phyloP scores from a whole-genome alignment of 768 basidiomycete species.

The Mycena vulgaris region DNA sequence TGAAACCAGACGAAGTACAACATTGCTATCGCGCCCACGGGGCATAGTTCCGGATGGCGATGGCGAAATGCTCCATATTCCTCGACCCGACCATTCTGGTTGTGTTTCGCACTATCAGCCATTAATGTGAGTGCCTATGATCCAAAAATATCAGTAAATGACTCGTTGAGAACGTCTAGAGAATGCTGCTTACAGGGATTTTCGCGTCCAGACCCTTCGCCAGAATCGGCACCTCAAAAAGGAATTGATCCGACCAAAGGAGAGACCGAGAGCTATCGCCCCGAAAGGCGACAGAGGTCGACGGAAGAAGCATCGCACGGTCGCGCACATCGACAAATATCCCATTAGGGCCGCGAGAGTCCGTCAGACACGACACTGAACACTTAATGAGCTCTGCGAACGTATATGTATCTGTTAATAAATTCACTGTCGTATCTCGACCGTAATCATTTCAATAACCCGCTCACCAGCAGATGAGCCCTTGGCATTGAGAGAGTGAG shows the following conservation, averaged over 20 bases:
- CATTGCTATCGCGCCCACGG: slow-evolving; percentile 27
- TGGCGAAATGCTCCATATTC: slow-evolving; percentile 47
- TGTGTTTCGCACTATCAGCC: slow-evolving; percentile 20
- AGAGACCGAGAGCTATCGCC: slow-evolving; percentile 47
- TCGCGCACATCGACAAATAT: slow-evolving; percentile 39
- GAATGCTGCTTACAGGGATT: slow-evolving; percentile 33
- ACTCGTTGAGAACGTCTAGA: no score
- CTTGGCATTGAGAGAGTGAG: slow-evolving; percentile 9
- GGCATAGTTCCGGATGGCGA: slow-evolving; percentile 43
- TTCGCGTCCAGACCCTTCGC: slow-evolving; percentile 9
- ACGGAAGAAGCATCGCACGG: slow-evolving; percentile 48
- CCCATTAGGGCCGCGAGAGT: not conserved
- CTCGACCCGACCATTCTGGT: slow-evolving; percentile 35
- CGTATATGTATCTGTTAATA: slow-evolving; percentile 2
- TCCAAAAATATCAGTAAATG: not conserved
- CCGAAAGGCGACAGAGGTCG: slow-evolving; percentile 46
- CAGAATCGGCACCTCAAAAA: slow-evolving; percentile 30
- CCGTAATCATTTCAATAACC: no score
- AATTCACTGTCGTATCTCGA: no score
- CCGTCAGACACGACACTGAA: not conserved
- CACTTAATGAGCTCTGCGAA: not conserved
- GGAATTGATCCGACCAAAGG: slow-evolving; percentile 44
- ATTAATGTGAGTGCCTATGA: slow-evolving; percentile 15
- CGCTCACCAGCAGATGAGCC: slow-evolving; percentile 1
- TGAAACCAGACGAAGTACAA: slow-evolving; percentile 38